Evolutionary conservation across 2,329 filamentous ascomycete genomes (phyloP).

Genomic region (Myriosclerotinia scirpicola): DNA sequence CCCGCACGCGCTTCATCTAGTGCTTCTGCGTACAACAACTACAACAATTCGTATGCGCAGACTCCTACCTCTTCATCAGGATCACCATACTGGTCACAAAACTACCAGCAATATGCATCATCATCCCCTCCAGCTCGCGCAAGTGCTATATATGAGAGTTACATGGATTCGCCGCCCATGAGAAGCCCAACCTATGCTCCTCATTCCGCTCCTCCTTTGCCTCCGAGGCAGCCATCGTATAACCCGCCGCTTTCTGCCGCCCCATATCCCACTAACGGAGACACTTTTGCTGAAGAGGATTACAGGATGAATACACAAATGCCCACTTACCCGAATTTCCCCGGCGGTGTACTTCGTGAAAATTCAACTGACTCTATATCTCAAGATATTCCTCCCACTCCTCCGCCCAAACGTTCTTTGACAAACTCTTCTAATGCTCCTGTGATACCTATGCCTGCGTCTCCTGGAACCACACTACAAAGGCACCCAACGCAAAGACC

Average conservation of each 20-base stretch:
- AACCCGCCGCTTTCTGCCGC: constrained; percentile 29
- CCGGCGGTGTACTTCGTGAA: constrained; percentile 26
- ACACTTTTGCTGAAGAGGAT: constrained; percentile 32
- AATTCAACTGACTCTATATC: constrained; percentile 21
- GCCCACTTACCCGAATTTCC: constrained; percentile 33
- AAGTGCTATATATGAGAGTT: constrained; percentile 34
- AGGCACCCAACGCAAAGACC: constrained; percentile 41
- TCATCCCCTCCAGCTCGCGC: constrained; percentile 33
- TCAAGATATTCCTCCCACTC: constrained; percentile 27
- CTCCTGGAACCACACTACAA: constrained; percentile 32
- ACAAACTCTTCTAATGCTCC: constrained; percentile 29
- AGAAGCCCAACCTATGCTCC: constrained; percentile 33
- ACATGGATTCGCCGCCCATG: constrained; percentile 28
- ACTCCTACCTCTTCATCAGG: constrained; percentile 48
- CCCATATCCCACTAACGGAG: constrained; percentile 38
- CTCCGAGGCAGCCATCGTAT: constrained; percentile 33
- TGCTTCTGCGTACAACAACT: constrained; percentile 56
- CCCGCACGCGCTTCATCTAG: constrained; percentile 56
- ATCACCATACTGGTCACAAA: constrained; percentile 31
- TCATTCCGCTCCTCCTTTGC: constrained; percentile 31
- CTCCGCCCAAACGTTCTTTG: constrained; percentile 32
- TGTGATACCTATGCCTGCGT: constrained; percentile 24
- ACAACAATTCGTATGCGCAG: constrained; percentile 36
- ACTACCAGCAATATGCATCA: constrained; percentile 31
- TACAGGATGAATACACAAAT: constrained; percentile 29